These are phyloP conservation scores for Alternaria alternata DNA, from an alignment of 2,329 filamentous ascomycete species.

Conservation along the genomic window DNA sequence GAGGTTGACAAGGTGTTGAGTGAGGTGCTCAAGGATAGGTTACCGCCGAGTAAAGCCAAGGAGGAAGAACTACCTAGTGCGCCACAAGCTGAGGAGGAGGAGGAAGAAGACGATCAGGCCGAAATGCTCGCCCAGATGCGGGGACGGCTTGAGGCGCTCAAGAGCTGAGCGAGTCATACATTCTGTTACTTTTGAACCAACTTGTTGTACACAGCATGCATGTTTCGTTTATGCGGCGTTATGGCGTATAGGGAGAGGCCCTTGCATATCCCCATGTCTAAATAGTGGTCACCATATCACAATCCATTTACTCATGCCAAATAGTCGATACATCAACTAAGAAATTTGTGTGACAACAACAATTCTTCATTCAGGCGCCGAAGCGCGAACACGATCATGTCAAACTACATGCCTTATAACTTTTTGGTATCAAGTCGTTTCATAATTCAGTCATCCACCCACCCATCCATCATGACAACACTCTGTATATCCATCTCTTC, in stretches of 20 bases:
- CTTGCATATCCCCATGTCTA: neutral
- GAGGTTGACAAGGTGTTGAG: conserved; percentile 94
- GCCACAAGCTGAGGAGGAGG: conserved; percentile 65
- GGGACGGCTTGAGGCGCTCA: conserved; percentile 85
- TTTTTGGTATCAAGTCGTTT: conserved; percentile 4
- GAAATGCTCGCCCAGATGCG: conserved; percentile 95
- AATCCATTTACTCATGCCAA: neutral
- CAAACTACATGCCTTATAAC: neutral
- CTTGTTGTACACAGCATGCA: neutral
- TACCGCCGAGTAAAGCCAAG: conserved; percentile 70
- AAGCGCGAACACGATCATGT: neutral
- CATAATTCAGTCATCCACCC: neutral
- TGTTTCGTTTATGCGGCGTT: neutral
- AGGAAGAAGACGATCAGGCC: conserved; percentile 86
- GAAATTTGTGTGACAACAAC: neutral
- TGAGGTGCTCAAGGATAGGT: conserved; percentile 85
- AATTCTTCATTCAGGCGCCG: neutral
- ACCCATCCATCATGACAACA: neutral
- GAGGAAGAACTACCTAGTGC: conserved; percentile 62
- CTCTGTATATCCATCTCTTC: too few species aligned
- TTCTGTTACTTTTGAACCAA: neutral
- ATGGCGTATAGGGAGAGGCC: neutral
- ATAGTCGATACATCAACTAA: neutral
- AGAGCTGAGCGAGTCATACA: conserved; percentile 68
- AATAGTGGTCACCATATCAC: neutral